Conservation (phyloP, 2,329 filamentous ascomycete genomes). For the Colletotrichum sp. region DNA sequence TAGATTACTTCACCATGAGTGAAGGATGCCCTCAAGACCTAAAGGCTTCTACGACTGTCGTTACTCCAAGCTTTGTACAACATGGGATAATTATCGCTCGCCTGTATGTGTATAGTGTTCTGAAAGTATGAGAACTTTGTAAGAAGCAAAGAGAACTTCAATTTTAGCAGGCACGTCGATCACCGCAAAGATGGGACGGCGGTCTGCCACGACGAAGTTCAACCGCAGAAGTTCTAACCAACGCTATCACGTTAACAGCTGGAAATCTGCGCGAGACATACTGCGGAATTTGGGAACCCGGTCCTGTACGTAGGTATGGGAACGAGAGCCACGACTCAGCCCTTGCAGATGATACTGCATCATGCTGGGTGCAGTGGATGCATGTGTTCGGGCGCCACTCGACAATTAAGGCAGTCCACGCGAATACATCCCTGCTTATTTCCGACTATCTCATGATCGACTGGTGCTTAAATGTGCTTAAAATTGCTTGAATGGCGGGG, state of each 20-base stretch:
- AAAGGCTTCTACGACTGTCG: neutral
- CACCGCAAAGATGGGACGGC: neutral
- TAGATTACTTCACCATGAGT: neutral
- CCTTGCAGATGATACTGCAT: neutral
- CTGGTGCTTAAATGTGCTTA: neutral
- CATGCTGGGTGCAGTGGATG: neutral
- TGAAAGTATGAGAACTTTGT: neutral
- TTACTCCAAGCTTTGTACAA: neutral
- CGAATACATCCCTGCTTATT: neutral
- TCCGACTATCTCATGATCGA: neutral
- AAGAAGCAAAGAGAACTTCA: neutral
- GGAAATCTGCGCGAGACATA: neutral
- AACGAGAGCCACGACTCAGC: neutral
- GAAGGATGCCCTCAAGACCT: neutral
- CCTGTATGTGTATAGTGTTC: neutral
- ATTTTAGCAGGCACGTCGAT: neutral
- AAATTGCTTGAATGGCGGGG: neutral
- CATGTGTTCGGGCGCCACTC: slow-evolving; percentile 1
- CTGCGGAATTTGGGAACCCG: neutral
- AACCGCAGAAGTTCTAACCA: neutral
- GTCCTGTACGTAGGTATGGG: neutral
- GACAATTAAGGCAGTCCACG: neutral
- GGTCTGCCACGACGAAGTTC: neutral
- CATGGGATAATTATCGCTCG: neutral
- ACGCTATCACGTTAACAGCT: neutral